These are phyloP conservation scores for Kodamaea laetipori DNA, from an alignment of 805 yeast species.

Conservation along the genomic window DNA sequence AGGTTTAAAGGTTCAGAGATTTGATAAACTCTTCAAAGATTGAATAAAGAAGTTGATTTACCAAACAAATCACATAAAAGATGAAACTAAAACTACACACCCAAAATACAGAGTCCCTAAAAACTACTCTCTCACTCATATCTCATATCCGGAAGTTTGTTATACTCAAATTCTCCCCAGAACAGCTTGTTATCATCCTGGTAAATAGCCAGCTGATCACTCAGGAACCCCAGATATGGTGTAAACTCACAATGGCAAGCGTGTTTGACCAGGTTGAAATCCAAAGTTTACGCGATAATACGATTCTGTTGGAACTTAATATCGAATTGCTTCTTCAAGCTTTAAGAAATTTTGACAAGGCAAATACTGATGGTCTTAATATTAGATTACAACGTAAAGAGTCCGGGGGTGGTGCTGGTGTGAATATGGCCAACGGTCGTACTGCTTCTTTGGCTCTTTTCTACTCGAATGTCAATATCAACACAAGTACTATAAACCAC, in stretches of 20 bases:
- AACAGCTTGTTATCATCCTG: constrained; percentile 52
- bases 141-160: constrained; percentile 55
- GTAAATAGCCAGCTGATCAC: constrained; percentile 41
- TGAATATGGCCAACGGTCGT: constrained; percentile 31
- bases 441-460: constrained; percentile 57
- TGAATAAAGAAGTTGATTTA: too few relatives aligned
- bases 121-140: constrained; percentile 51
- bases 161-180: constrained; percentile 56
- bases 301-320: constrained; percentile 61
- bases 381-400: constrained; percentile 54
- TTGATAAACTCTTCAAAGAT: too few relatives aligned
- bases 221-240: constrained; percentile 69
- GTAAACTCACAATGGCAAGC: constrained; percentile 48
- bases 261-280: constrained; percentile 54
- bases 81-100: constrained; percentile 32
- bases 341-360: constrained; percentile 54
- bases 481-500: constrained; percentile 55
- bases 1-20: too few relatives aligned
- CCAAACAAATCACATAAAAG: too few relatives aligned
- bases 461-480: constrained; percentile 49
- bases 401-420: constrained; percentile 26
- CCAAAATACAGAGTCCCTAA: constrained; percentile 28
- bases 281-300: constrained; percentile 53
- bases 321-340: constrained; percentile 62
- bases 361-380: constrained; percentile 52